Evolutionary conservation across 305 asterid genomes (phyloP).

Genomic region (Plantago coronopus): DNA sequence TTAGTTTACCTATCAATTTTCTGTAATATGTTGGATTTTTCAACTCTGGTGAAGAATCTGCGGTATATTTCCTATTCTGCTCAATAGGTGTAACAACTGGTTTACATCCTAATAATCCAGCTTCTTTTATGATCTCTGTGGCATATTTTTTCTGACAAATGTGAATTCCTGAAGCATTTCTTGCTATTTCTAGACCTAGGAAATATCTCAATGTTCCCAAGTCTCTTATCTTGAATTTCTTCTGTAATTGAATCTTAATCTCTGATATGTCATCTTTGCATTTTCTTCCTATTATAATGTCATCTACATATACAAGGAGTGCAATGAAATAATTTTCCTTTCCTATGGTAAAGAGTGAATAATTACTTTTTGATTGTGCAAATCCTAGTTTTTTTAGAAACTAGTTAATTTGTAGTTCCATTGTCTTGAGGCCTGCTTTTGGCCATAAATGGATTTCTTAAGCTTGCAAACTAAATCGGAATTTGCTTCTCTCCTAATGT

Average conservation of each 20-base stretch:
- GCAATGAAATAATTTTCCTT: not conserved
- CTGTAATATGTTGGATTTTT: not conserved
- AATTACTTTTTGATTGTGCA: not conserved
- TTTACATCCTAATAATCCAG: not conserved
- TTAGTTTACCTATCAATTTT: not conserved
- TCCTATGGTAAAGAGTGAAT: not conserved
- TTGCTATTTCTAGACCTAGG: not conserved
- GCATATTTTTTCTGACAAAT: not conserved
- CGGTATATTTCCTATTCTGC: too few species aligned
- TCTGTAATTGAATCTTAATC: too few species aligned
- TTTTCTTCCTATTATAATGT: not conserved
- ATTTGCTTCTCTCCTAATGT: not conserved
- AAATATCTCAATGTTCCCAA: not conserved
- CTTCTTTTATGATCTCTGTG: not conserved
- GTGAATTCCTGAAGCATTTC: not conserved
- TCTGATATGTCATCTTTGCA: not conserved
- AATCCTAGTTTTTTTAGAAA: not conserved
- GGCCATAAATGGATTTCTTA: not conserved
- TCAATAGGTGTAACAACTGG: not conserved
- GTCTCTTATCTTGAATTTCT: not conserved
- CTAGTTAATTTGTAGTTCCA: not conserved
- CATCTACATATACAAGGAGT: not conserved
- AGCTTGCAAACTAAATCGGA: not conserved
- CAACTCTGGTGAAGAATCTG: not conserved
- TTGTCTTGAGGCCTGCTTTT: not conserved